Evolutionary conservation across 169 alveolate genomes (phyloP).

Genomic region (Perkinsus marinus): DNA sequence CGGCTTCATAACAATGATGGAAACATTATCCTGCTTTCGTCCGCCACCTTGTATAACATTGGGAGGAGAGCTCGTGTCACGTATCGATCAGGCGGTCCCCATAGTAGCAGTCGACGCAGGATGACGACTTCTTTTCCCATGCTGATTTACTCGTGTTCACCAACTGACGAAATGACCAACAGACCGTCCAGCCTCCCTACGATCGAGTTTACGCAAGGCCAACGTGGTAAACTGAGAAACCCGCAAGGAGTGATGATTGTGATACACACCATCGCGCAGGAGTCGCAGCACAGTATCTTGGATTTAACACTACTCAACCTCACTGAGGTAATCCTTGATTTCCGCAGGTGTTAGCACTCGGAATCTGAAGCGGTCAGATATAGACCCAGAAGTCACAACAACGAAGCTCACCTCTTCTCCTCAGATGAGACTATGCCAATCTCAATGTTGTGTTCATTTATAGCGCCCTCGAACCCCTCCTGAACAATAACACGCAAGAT

Average conservation of each 20-base stretch:
- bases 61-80: too few species aligned
- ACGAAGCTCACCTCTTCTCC: constrained; percentile 50
- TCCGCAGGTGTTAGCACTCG: constrained; percentile 65
- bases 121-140: too few species aligned
- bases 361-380: constrained; percentile 29
- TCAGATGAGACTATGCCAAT: constrained; percentile 77
- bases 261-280: background rate
- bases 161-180: too few species aligned
- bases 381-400: too few species aligned
- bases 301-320: constrained; percentile 55
- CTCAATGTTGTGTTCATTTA: constrained; percentile 88
- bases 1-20: too few species aligned
- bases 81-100: too few species aligned
- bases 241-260: background rate
- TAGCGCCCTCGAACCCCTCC: constrained; percentile 91
- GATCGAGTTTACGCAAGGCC: too few species aligned
- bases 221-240: background rate
- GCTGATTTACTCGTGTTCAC: too few species aligned
- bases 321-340: constrained; percentile 77
- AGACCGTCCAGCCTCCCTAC: too few species aligned
- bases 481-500: constrained; percentile 31
- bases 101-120: too few species aligned
- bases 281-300: background rate
- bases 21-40: too few species aligned
- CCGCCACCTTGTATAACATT: too few species aligned